Evolutionary conservation across 2,329 filamentous ascomycete species (phyloP).

Genomic region (Hypoxylon sp.): DNA sequence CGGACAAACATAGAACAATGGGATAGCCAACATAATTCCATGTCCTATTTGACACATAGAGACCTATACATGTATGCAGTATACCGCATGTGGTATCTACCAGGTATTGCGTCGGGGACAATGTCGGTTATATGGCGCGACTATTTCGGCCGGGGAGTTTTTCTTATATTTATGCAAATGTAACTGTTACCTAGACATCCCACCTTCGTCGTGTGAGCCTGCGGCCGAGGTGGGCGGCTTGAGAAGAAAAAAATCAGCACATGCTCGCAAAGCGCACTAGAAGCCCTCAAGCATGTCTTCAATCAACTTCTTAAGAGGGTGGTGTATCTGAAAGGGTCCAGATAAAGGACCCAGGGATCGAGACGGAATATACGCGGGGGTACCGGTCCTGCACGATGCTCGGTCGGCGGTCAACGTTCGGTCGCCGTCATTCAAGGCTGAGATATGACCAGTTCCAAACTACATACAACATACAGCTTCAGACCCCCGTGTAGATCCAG

Average conservation of each 20-base stretch:
- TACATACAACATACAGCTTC: no score
- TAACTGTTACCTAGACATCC: neutral
- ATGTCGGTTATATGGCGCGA: slow-evolving; percentile 15
- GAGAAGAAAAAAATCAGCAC: slow-evolving; percentile 7
- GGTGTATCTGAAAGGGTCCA: slow-evolving; percentile 7
- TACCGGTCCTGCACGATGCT: neutral
- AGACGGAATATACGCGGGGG: slow-evolving; percentile 1
- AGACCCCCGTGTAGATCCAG: slow-evolving; percentile 19
- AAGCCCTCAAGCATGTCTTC: neutral
- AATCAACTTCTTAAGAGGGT: neutral
- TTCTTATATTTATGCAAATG: slow-evolving; percentile 26
- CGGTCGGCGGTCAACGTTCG: slow-evolving; percentile 5
- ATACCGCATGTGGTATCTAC: neutral
- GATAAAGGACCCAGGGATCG: neutral
- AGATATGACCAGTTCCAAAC: neutral
- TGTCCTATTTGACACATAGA: neutral
- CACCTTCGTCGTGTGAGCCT: slow-evolving; percentile 2
- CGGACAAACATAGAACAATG: slow-evolving; percentile 20
- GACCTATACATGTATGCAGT: neutral
- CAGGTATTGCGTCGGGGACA: neutral
- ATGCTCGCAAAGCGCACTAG: neutral
- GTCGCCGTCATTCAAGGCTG: slow-evolving; percentile 13
- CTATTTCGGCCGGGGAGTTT: slow-evolving; percentile 11
- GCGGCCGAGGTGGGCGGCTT: neutral
- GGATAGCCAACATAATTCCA: neutral